Conservation (phyloP, 495 filamentous ascomycete species). For the Penicillium dipodomyicola region DNA sequence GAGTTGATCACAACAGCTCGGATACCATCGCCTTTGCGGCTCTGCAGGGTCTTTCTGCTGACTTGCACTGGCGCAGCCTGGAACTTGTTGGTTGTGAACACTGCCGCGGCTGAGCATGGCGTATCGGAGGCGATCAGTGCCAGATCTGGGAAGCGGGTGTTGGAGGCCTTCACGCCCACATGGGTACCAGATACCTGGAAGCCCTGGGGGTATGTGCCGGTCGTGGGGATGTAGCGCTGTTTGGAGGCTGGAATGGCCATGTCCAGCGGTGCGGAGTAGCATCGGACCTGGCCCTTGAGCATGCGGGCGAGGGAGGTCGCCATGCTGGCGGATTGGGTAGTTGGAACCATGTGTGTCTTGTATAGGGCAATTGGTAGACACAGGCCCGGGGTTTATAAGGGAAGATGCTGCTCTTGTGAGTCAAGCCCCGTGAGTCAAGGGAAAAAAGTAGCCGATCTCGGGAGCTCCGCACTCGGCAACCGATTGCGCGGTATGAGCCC, state of each 20-base stretch:
- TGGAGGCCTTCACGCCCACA: constrained; percentile 89
- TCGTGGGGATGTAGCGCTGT: constrained; percentile 84
- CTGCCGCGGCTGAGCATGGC: constrained; percentile 88
- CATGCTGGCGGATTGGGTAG: constrained; percentile 36
- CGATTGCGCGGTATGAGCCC: constrained; percentile 14
- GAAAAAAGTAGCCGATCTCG: constrained; percentile 29
- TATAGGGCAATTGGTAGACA: background rate
- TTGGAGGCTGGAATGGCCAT: constrained; percentile 67
- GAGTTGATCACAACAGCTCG: constrained; percentile 88
- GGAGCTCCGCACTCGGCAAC: constrained; percentile 20
- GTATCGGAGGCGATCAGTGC: constrained; percentile 82
- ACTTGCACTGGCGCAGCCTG: constrained; percentile 92
- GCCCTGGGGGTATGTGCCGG: constrained; percentile 83
- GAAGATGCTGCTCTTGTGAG: constrained; percentile 12
- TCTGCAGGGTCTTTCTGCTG: constrained; percentile 65
- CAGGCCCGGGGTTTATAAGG: background rate
- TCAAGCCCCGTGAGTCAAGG: constrained; percentile 17
- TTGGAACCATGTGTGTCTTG: constrained; percentile 26
- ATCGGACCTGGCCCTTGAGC: constrained; percentile 46
- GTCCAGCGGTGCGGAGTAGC: constrained; percentile 61
- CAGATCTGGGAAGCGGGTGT: constrained; percentile 85
- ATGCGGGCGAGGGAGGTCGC: constrained; percentile 39
- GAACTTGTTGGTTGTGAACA: constrained; percentile 98
- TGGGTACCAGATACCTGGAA: constrained; percentile 85
- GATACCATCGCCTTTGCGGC: constrained; percentile 65